Evolutionary conservation across 352 stramenopile species (phyloP).

Genomic region (Pythium grandisporangium): DNA sequence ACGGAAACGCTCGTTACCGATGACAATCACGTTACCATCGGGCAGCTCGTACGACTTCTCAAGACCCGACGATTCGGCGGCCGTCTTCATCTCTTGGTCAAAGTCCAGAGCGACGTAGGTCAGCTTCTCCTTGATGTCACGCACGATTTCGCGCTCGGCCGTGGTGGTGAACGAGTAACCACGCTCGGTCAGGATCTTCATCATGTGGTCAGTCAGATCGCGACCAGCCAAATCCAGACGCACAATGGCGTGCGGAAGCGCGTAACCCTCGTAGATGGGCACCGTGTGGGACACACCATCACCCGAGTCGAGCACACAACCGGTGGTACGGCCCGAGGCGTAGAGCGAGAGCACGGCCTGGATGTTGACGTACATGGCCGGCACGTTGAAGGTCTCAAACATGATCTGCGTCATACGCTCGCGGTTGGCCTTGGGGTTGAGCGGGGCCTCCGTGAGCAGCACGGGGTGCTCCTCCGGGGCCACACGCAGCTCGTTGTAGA

Average conservation of each 20-base stretch:
- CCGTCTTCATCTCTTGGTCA: constrained; percentile 73
- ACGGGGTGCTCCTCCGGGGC: constrained; percentile 91
- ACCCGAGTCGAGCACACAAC: constrained; percentile 81
- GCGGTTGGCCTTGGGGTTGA: constrained; percentile 79
- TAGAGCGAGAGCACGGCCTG: constrained; percentile 86
- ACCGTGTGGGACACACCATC: constrained; percentile 30
- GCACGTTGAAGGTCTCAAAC: constrained; percentile 86
- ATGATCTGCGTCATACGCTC: constrained; percentile 88
- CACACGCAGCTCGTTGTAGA: constrained; percentile 92
- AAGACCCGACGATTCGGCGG: constrained; percentile 88
- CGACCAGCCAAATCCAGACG: constrained; percentile 72
- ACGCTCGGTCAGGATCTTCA: constrained; percentile 86
- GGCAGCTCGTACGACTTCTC: constrained; percentile 67
- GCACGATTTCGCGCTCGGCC: constrained; percentile 90
- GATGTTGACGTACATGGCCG: constrained; percentile 84
- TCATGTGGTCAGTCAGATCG: constrained; percentile 89
- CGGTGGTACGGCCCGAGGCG: constrained; percentile 86
- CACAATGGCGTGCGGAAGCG: constrained; percentile 88
- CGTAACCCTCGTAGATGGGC: constrained; percentile 87
- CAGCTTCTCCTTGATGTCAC: constrained; percentile 93
- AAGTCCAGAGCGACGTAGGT: constrained; percentile 92
- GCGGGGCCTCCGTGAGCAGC: constrained; percentile 73
- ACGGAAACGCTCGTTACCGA: constrained; percentile 92
- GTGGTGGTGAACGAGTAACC: constrained; percentile 90
- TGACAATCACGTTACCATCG: not conserved